Evolutionary conservation across 768 basidiomycete genomes (phyloP), one percentile per base, ranked within the genome.

Genomic region (Calocybe cyanea): DNA sequence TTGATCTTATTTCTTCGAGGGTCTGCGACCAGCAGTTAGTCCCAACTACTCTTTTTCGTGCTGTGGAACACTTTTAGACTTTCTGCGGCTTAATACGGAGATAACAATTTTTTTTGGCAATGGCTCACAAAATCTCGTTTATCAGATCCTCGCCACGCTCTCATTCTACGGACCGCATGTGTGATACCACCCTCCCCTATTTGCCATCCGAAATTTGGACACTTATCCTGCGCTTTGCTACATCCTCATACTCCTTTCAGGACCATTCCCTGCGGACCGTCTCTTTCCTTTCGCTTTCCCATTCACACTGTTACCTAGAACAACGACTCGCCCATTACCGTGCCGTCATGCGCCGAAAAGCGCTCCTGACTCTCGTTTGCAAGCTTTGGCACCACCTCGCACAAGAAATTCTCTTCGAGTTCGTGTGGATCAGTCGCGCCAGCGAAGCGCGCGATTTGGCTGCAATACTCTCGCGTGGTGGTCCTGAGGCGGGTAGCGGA

Each of bases 151-250:
- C 41, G 18, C 24, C 19, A 15, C 44, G 37, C 23, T 7, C 30
- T 17, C 7, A 14, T 21, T 13, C 47, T 25, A 13, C 19, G 15
- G 28, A 33, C 11, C 21, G 15, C 17, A 31, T 20, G 3, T 30
- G 33, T 35, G 14, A 21, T n/a, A 18, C 4, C 32, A 20, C 48
- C 20, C 61, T 69, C n/a, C 72, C 72, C 13, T 50, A 62, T 45
- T 69, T 85, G 11, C 85, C 85, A 0, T 58, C 73, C 1, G 85
- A 87, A 53, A 57, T 87, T 6, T 87, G 85, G 85, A 64, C 77
- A n/a, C 61, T 75, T 54, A 75, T 87, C 47, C 64, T 87, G 42
- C 77, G 78, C 32, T 76, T 76, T 54, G 82, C 81, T 1, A 75
- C 77, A 17, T 58, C 64, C 50, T 54, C 78, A 50, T 51, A 28